Conservation (phyloP, 2,329 filamentous ascomycete genomes). For the Aspergillus pseudoviridinutans region DNA sequence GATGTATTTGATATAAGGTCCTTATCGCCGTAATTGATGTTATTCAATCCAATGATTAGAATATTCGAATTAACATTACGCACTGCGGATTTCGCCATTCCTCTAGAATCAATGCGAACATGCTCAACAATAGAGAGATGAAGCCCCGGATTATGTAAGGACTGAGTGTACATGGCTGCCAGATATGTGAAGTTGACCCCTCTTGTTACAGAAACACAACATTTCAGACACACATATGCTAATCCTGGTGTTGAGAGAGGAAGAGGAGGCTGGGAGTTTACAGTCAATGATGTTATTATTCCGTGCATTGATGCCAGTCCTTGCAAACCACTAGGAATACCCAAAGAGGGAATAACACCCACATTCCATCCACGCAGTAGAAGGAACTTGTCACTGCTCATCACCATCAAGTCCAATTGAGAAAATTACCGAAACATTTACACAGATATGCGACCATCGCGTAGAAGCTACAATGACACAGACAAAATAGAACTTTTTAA, state of each 20-base stretch:
- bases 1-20: neutral
- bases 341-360: too few species aligned
- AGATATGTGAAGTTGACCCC: neutral
- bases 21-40: neutral
- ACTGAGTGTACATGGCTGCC: neutral
- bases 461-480: conserved; percentile 1
- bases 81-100: neutral
- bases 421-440: neutral
- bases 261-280: neutral
- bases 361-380: neutral
- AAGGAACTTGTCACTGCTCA: neutral
- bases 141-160: neutral
- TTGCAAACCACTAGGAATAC: too few species aligned
- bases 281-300: too few species aligned
- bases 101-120: neutral
- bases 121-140: neutral
- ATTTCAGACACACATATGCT: too few species aligned
- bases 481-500: conserved; percentile 19
- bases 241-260: too few species aligned
- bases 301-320: too few species aligned
- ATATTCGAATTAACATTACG: neutral
- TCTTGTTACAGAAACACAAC: neutral
- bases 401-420: neutral
- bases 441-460: neutral
- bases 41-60: neutral